Evolutionary conservation across 2,329 filamentous ascomycete species (phyloP).

Genomic region (Paecilomyces sp.): DNA sequence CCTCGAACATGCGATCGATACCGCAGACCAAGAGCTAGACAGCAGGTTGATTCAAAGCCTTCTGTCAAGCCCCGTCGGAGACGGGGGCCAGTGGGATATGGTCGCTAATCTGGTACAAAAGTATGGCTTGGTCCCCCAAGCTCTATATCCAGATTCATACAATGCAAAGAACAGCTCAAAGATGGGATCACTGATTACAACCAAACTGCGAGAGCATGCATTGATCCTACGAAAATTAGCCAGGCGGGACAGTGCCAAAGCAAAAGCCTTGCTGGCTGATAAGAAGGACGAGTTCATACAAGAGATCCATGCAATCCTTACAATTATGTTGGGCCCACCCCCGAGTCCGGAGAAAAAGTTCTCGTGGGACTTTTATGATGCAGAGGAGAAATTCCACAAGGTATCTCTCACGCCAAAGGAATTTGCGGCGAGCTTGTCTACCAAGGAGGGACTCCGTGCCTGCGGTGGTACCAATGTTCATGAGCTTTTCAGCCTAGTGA

Average conservation of each 20-base stretch:
- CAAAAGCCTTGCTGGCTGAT: conserved; percentile 36
- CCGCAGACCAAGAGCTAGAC: conserved; percentile 62
- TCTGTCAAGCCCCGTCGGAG: conserved; percentile 60
- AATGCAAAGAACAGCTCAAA: conserved; percentile 64
- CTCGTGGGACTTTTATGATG: conserved; percentile 72
- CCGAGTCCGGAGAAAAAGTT: conserved; percentile 64
- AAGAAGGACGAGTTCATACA: conserved; percentile 69
- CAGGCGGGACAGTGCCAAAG: conserved; percentile 24
- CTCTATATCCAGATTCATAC: conserved; percentile 73
- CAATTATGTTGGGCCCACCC: conserved; percentile 72
- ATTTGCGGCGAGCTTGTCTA: conserved; percentile 64
- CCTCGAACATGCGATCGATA: conserved; percentile 75
- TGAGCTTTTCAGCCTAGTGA: conserved; percentile 70
- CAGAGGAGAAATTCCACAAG: conserved; percentile 55
- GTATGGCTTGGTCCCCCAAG: conserved; percentile 80
- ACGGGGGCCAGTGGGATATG: conserved; percentile 92
- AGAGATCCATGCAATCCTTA: conserved; percentile 75
- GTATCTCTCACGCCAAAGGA: conserved; percentile 60
- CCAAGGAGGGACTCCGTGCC: conserved; percentile 50
- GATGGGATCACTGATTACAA: conserved; percentile 70
- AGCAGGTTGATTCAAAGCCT: conserved; percentile 65
- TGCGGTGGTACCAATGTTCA: conserved; percentile 55
- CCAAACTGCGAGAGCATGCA: conserved; percentile 79
- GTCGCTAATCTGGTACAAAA: conserved; percentile 77
- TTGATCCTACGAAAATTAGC: conserved; percentile 60